Conservation (phyloP, 345 rosid genomes). For the Populus davidiana region DNA sequence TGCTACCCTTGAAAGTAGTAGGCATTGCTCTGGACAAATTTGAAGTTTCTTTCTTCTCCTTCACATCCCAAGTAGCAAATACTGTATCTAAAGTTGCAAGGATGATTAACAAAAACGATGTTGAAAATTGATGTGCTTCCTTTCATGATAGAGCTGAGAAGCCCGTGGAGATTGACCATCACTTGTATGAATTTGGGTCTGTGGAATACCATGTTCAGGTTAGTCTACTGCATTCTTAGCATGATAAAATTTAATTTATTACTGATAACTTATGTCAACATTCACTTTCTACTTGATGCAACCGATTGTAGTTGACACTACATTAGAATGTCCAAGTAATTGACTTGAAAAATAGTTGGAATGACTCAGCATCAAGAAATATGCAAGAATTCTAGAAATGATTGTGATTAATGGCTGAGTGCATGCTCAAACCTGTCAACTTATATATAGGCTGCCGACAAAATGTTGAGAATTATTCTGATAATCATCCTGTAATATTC, state of each 20-base stretch:
- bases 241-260: neutral
- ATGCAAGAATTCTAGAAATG: neutral
- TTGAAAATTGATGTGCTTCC: constrained; percentile 4
- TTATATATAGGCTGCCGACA: neutral
- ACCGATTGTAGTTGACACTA: neutral
- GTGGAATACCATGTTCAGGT: constrained; percentile 81
- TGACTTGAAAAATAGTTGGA: neutral
- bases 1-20: neutral
- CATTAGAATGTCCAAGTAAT: no score
- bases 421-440: neutral
- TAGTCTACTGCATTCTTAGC: constrained; percentile 2
- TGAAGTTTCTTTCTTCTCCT: neutral
- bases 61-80: neutral
- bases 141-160: constrained; percentile 53
- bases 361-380: neutral
- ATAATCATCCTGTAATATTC: constrained; percentile 10
- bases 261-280: neutral
- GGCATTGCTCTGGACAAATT: neutral
- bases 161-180: constrained; percentile 67
- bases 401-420: neutral
- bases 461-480: neutral
- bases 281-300: neutral
- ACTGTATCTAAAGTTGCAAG: neutral
- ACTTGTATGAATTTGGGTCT: constrained; percentile 67
- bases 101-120: neutral